Base-by-base conservation (phyloP, 1,284 basidiomycete genomes). In the Cutaneotrichosporon arboriforme region DNA sequence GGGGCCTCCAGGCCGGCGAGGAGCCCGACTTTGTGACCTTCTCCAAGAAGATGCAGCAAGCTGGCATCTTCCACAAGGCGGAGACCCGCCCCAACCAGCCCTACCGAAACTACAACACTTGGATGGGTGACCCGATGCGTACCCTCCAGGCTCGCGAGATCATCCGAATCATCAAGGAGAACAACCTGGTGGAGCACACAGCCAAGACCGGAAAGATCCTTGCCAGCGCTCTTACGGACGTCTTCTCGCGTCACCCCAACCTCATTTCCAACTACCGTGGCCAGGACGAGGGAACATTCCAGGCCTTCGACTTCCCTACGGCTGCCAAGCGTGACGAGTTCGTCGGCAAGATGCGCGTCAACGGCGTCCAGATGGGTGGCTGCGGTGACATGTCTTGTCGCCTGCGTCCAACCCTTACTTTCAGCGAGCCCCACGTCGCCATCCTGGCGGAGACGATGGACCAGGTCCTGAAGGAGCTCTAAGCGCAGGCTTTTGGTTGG, bases 21-120 rank as follows among this genome's bases (percentile, higher is more conserved):
- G 65, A 70, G 52, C 73, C 80, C 12, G 80, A 81, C 66, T 80
- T 81, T 61, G 78, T 81, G 35, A 79, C 79, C 14, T 81, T 81
- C 62, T 75, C 72, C 44, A 80, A 79, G 64, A 79, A 80, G 68
- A 76, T 77, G 74, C 78, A 80, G 60, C 73, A 75, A 36, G 63
- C 67, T 5, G 75, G 75, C 14, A 78, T 81, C 66, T 81, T 76
- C 67, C 80, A 81, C 68, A 74, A 74, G 51, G 52, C 68, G 49
- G 77, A 78, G 47, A 78, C 78, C 3, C 68, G 79, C 22, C 77
- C 80, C 2, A 69, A 67, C 50, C 62, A 74, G 34, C 72, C 78
- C 2, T 81, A 81, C 67, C 70, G 79, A 41, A 78, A 78, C 62
- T 76, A 66, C 58, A 69, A 68, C 56, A 69, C 68, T 18, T 68